Conservation (phyloP, 192 early-diverging fungal species). For the Chytriomyces sp. region DNA sequence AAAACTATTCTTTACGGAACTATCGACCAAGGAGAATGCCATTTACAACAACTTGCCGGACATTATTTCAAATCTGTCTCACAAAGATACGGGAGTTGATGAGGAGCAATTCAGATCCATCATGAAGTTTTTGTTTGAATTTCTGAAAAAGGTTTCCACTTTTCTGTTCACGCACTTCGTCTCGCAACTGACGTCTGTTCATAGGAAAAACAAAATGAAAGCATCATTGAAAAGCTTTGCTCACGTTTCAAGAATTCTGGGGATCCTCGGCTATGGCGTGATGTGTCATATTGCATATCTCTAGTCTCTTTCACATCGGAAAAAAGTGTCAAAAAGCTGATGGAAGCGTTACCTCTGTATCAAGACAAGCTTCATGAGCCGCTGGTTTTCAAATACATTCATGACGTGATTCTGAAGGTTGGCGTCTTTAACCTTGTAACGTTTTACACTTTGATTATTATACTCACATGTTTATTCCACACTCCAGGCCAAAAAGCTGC, state of each 20-base stretch:
- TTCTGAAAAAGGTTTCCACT: slow-evolving; percentile 77
- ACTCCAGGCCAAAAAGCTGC: slow-evolving; percentile 63
- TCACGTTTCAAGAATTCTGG: slow-evolving; percentile 85
- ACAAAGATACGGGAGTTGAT: slow-evolving; percentile 63
- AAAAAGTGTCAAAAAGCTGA: slow-evolving; percentile 80
- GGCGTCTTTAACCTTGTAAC: background rate
- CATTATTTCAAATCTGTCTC: slow-evolving; percentile 91
- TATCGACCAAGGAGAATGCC: slow-evolving; percentile 95
- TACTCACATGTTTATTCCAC: background rate
- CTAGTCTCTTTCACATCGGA: slow-evolving; percentile 88
- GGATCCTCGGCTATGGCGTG: slow-evolving; percentile 82
- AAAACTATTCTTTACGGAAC: slow-evolving; percentile 94
- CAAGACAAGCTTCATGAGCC: slow-evolving; percentile 91
- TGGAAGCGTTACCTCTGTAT: slow-evolving; percentile 84
- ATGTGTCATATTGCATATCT: slow-evolving; percentile 91
- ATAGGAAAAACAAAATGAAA: slow-evolving; percentile 93
- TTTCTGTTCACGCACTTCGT: background rate
- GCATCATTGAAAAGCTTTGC: slow-evolving; percentile 95
- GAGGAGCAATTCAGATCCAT: slow-evolving; percentile 87
- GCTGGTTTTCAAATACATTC: slow-evolving; percentile 80
- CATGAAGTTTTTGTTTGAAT: slow-evolving; percentile 95
- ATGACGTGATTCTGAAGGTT: slow-evolving; percentile 87
- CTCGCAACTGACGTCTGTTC: slow-evolving; percentile 12
- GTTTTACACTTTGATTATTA: background rate
- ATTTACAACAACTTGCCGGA: slow-evolving; percentile 99